Base-by-base conservation (phyloP, 208 protist species). In the Leishmania braziliensis region DNA sequence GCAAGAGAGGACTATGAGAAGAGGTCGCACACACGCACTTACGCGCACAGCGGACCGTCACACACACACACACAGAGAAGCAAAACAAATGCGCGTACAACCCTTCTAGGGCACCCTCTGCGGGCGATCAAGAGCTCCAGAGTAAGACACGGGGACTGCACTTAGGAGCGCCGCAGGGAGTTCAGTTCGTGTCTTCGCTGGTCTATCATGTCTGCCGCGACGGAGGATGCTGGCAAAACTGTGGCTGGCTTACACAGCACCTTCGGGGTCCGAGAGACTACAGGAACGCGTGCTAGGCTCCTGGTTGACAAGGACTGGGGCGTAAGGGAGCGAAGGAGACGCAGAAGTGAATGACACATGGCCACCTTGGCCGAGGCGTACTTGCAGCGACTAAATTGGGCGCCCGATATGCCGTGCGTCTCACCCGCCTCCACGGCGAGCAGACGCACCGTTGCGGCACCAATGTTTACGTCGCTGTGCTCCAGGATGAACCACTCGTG, bases 401-500 rank as follows among this genome's bases (percentile, higher is more conserved):
- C 20, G 1, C 77, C 74, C 2, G 88, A 85, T 36, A 93, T 83
- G 26, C 80, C 46, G 5, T 63, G 54, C 9, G 12, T 12, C 20
- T 81, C 77, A 51, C 46, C 18, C 26, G 60, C 77, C 60, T 78
- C 84, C 3, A 81, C 71, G 6, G 73, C 72, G 3, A 93, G 78
- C 36, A 92, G 48, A 1, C 88, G 82, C 18, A 89, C 39, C 5
- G 85, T 79, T 6, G 86, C 66, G 5, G 54, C 73, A 36, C 86
- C 84, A 3, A 94, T 39, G 5, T 66, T 14, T 4, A 14, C 43
- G 66, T 89, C 88, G 56, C 88, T 82, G 14, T 74, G 62, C 50
- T 94, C 90, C 10, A 94, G 43, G 46, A 94, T 60, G 46, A 94
- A 92, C 87, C 88, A 94, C 18, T 79, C 53, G 77, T 91, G 79